A percentile compares a stretch with the other conserved stretches of the same genome.
Conservation (phyloP, 306 rosid genomes). For the Coriaria nepalensis region DNA sequence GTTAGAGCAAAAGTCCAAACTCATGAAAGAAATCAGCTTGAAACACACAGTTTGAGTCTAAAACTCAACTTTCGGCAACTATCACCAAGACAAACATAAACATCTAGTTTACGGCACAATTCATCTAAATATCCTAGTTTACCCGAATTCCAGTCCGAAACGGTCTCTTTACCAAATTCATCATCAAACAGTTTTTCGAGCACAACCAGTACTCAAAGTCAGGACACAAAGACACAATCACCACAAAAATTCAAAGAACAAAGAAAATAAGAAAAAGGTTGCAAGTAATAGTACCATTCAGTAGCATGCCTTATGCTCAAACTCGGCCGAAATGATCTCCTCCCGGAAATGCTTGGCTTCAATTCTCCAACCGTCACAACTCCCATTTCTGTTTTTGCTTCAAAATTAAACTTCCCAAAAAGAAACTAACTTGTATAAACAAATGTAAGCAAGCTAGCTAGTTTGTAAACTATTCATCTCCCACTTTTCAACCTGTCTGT, state of each 20-base stretch:
- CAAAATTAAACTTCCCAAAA: conserved; percentile 1
- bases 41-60: neutral
- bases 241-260: neutral
- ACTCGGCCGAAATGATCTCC: conserved; percentile 78
- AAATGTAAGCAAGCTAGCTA: neutral
- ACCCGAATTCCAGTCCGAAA: no score
- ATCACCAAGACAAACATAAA: no score
- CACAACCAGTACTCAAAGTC: no score
- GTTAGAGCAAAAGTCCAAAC: conserved; percentile 12
- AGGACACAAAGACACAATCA: conserved; percentile 4
- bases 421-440: neutral
- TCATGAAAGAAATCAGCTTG: conserved; percentile 9
- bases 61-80: no score
- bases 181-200: no score
- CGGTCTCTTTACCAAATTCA: no score
- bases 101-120: no score
- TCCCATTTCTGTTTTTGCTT: conserved; percentile 41
- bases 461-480: conserved; percentile 8
- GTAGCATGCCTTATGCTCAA: conserved; percentile 93
- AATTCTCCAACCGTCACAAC: conserved; percentile 79
- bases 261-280: conserved; percentile 1
- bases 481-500: conserved; percentile 5
- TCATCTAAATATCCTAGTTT: no score
- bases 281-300: conserved; percentile 51
- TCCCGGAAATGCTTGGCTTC: conserved; percentile 93